These are phyloP conservation scores for Lachnellula occidentalis DNA, from an alignment of 2,329 filamentous ascomycete species.

Conservation along the genomic window DNA sequence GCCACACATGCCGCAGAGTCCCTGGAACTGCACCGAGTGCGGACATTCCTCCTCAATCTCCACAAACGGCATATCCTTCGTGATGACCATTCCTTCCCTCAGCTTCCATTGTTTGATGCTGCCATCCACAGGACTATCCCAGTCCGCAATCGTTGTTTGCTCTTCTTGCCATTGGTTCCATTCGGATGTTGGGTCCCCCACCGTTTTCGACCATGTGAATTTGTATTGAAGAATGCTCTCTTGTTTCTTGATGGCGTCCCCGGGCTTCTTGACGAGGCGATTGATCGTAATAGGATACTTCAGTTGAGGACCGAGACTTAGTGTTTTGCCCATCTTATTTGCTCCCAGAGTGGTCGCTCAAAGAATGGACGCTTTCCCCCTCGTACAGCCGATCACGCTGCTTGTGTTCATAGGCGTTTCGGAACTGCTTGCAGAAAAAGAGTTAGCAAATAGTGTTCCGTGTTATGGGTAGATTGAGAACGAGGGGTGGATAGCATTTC, in stretches of 20 bases:
- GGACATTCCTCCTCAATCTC: constrained; percentile 87
- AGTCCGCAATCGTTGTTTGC: constrained; percentile 67
- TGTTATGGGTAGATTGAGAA: not conserved
- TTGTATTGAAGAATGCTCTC: constrained; percentile 81
- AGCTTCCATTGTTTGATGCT: constrained; percentile 73
- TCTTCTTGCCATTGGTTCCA: constrained; percentile 52
- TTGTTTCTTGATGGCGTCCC: constrained; percentile 70
- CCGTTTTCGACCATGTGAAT: constrained; percentile 72
- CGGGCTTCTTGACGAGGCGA: constrained; percentile 69
- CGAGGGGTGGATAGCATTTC: not conserved
- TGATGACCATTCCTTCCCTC: constrained; percentile 58
- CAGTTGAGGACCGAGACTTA: constrained; percentile 57
- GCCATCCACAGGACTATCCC: constrained; percentile 80
- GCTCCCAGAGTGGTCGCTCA: too few relatives aligned
- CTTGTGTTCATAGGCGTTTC: constrained; percentile 29
- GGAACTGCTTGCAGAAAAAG: constrained; percentile 8
- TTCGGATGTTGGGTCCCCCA: constrained; percentile 59
- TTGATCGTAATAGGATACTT: constrained; percentile 93
- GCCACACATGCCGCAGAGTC: constrained; percentile 86
- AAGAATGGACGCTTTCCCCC: too few relatives aligned
- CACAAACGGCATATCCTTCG: constrained; percentile 53
- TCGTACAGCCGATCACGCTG: constrained; percentile 10
- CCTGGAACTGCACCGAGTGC: constrained; percentile 86
- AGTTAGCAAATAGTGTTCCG: constrained; percentile 10
- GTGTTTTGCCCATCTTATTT: constrained; percentile 40